phyloP scores from a whole-genome alignment of 2,329 filamentous ascomycete species.

The Fusarium anthophilum region DNA sequence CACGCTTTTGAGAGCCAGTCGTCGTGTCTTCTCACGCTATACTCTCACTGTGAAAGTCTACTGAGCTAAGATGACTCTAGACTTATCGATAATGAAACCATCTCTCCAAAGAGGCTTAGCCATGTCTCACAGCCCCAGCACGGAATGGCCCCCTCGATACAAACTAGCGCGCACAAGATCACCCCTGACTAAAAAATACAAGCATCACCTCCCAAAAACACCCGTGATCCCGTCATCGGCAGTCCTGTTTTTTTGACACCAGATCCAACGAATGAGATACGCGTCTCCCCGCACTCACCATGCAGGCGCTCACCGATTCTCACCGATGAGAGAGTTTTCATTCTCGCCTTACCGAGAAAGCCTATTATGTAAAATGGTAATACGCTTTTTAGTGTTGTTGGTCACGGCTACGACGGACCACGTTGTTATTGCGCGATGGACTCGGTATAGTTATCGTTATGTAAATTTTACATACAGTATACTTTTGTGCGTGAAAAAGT shows the following conservation, averaged over 20 bases:
- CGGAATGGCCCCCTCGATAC: neutral
- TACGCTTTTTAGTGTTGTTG: neutral
- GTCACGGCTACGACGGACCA: neutral
- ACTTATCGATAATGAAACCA: neutral
- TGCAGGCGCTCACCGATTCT: neutral
- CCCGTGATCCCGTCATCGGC: neutral
- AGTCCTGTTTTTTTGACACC: neutral
- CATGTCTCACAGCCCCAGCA: neutral
- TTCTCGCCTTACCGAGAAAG: neutral
- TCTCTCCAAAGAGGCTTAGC: neutral
- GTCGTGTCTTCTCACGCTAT: neutral
- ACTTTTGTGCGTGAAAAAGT: neutral
- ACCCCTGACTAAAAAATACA: neutral
- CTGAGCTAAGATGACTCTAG: too few species aligned
- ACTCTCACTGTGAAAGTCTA: neutral
- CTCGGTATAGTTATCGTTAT: neutral
- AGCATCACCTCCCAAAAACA: neutral
- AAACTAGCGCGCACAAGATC: neutral
- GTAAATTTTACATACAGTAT: constrained; percentile 8
- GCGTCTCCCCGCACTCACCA: neutral
- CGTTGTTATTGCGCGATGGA: neutral
- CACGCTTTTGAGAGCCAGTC: neutral
- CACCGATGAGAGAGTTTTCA: neutral
- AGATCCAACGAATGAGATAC: neutral
- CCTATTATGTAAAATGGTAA: neutral